A percentile compares a stretch with the other conserved stretches of the same genome.
Conservation (phyloP, 768 basidiomycete species). For the Amanita muscaria region DNA sequence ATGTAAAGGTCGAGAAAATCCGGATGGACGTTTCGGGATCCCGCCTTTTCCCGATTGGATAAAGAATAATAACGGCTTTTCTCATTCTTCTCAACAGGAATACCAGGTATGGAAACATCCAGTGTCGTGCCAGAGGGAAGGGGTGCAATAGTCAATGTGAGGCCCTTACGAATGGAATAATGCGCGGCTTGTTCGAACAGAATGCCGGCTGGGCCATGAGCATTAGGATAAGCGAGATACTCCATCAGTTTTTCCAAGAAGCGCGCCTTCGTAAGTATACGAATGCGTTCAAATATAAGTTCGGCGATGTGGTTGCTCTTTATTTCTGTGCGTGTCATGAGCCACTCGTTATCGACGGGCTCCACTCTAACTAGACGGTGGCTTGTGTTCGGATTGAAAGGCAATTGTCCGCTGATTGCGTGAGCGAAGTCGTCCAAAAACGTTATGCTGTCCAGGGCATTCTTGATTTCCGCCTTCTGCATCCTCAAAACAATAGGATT, state of each 20-base stretch:
- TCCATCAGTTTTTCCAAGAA: constrained; percentile 3
- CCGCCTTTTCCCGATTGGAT: neutral
- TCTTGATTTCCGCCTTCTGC: constrained; percentile 3
- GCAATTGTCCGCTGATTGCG: constrained; percentile 2
- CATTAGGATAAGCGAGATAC: neutral
- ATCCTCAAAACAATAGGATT: too few relatives aligned
- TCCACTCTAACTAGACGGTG: constrained; percentile 6
- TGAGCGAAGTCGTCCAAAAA: constrained; percentile 5
- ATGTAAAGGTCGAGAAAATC: constrained; percentile 4
- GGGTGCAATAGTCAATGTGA: too few relatives aligned
- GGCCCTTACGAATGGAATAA: too few relatives aligned
- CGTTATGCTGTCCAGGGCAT: constrained; percentile 2
- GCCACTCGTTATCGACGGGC: constrained; percentile 3
- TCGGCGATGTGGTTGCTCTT: constrained; percentile 6
- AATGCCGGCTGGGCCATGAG: constrained; percentile 6
- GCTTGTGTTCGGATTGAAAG: constrained; percentile 6
- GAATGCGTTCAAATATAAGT: too few relatives aligned
- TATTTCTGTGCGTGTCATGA: too few relatives aligned
- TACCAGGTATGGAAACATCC: constrained; percentile 4
- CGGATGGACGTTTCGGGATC: constrained; percentile 3
- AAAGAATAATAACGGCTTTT: too few relatives aligned
- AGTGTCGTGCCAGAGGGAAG: neutral
- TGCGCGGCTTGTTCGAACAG: too few relatives aligned
- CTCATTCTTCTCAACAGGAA: constrained; percentile 1
- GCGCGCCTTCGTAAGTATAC: too few relatives aligned